These are phyloP conservation scores for Rhizopogon sp. DNA, from an alignment of 768 basidiomycete species.

Conservation along the genomic window DNA sequence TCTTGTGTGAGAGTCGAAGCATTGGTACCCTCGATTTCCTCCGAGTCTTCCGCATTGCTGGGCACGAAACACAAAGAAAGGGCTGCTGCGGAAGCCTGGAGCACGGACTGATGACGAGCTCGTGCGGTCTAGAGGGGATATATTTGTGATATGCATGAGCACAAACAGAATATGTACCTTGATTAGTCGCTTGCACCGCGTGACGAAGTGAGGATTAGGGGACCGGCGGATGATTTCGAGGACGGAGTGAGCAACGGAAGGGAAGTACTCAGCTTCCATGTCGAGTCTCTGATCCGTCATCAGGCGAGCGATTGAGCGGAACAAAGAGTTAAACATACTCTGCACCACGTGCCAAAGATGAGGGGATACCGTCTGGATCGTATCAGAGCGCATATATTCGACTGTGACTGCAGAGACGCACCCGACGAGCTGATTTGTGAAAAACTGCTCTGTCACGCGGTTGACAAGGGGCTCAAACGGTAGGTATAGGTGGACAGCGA, in stretches of 20 bases:
- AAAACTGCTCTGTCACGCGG: slow-evolving; percentile 48
- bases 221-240: slow-evolving; percentile 50
- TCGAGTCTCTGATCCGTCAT: slow-evolving; percentile 46
- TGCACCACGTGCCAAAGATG: slow-evolving; percentile 66
- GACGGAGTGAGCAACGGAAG: slow-evolving; percentile 46
- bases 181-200: slow-evolving; percentile 37
- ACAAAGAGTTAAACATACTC: slow-evolving; percentile 34
- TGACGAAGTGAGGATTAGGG: slow-evolving; percentile 39
- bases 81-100: slow-evolving; percentile 22
- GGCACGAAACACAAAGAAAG: slow-evolving; percentile 17
- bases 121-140: slow-evolving; percentile 15
- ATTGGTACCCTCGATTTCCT: slow-evolving; percentile 11
- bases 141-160: slow-evolving; percentile 6
- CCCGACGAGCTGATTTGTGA: slow-evolving; percentile 56
- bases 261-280: slow-evolving; percentile 44
- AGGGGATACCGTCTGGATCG: slow-evolving; percentile 64
- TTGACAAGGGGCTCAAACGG: slow-evolving; percentile 51
- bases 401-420: slow-evolving; percentile 22
- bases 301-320: not conserved
- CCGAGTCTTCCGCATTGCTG: slow-evolving; percentile 2
- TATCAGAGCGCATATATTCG: slow-evolving; percentile 9
- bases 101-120: slow-evolving; percentile 19
- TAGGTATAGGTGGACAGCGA: slow-evolving; percentile 49
- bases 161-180: slow-evolving; percentile 34
- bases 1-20: slow-evolving; percentile 24